Base-by-base conservation (phyloP, 345 rosid genomes). In the Lepidium didymum region DNA sequence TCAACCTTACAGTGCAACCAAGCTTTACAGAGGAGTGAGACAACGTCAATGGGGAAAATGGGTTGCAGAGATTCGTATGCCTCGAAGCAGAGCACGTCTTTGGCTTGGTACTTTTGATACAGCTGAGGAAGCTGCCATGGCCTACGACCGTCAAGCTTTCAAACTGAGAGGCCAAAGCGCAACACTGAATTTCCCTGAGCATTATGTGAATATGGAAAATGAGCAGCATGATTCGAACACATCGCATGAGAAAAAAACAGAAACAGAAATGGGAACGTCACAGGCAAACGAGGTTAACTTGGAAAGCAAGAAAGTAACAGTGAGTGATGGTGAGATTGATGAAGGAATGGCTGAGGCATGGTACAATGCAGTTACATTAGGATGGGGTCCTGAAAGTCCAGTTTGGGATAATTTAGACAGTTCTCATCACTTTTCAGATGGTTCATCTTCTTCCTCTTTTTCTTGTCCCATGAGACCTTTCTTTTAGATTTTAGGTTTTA, bases 31-130 rank as follows among this genome's bases (percentile, higher is more conserved):
- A 60, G 98, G 97, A 68, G 98, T 93, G 46, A 85, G 98, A 79
- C 98, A 93, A 73, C 84, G 98, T 77, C 98, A 93, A 68, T 93
- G 98, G 98, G 98, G 98, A 7, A 93, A 93, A 86, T 94, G 99
- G 97, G 97, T 91, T 37, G 99, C 99, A 3, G 99, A 94, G 81
- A 94, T 94, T 68, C 99, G 98, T 72, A 94, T 84, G 65, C 98
- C 98, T 64, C 84, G 87, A 33, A 90, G 90, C 71, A 81, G 95
- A 74, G 87, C 97, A 75, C 92, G 97, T 74, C 98, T 88, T 59
- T 93, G 98, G 98, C 88, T 93, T 6, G 78, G 78, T 23, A 93
- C 97, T 13, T 90, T 94, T 23, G 97, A 94, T 64, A 93, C 87
- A 10, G 98, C 99, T 2, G 97, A 94, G 70, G 97, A 88, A 47